Base-by-base conservation (phyloP, 371 early-diverging fungal species). In the Coemansia sp. region DNA sequence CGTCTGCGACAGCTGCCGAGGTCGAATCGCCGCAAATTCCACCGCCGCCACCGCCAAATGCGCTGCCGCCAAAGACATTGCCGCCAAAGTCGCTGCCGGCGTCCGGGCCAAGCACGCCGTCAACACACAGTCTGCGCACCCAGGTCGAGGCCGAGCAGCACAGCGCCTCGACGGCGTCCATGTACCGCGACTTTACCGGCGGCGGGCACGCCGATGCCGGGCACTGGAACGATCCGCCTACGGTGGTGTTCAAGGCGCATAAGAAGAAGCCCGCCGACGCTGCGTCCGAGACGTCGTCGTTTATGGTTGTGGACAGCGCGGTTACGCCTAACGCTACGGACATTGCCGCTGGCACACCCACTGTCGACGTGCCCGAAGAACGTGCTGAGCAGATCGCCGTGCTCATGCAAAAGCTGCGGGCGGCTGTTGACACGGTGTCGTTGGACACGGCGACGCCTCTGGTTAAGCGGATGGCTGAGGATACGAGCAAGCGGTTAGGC, bases 201-300 rank as follows among this genome's bases (percentile, higher is more conserved):
- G 49, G 53, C 10, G 77, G 75, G 1, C 69, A 77, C 14, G 75
- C 78, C 5, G 69, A 62, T n/a, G 56, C 47, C 39, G 77, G 77
- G 12, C 77, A 77, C 55, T 77, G 77, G 77, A 77, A 77, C 55
- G 77, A 77, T 59, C 77, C 77, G 38, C 77, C 77, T 32, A 55
- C 70, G 3, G 44, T 57, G 2, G 77, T 77, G 4, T 77, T 77
- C 60, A 62, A 67, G 33, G 38, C 51, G 5, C 52, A 34, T 3
- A 40, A 42, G 50, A 56, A 51, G 37, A 55, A 54, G 42, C 6
- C 51, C 6, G 62, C 37, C 37, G 12, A 47, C n/a, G 33, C 49
- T 6, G 47, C 47, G 37, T 39, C 60, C 7, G 50, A 65, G 32
- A 32, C 50, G 7, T 66, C 66, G 36, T 66, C 66, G 42, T 66